Evolutionary conservation across 768 basidiomycete species (phyloP).

Genomic region (Tricholoma flavovirens): DNA sequence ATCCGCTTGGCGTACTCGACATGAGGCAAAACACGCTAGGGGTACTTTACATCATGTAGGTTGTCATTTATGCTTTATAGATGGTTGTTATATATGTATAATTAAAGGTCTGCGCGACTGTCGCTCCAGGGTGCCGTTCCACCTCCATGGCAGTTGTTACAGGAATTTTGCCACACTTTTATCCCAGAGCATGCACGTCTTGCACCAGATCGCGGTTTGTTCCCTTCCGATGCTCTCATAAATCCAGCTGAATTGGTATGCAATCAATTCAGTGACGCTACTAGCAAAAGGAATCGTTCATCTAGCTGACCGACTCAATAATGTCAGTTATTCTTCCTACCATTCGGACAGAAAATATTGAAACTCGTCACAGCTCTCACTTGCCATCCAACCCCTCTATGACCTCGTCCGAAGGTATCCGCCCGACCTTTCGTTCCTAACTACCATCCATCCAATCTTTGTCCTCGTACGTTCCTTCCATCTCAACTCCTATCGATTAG

Average conservation of each 20-base stretch:
- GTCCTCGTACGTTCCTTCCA: constrained; percentile 42
- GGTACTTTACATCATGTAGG: constrained; percentile 70
- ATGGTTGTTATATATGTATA: not conserved
- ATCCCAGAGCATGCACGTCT: constrained; percentile 55
- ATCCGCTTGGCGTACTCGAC: constrained; percentile 60
- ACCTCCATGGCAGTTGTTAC: constrained; percentile 38
- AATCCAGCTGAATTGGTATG: not conserved
- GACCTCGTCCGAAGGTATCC: constrained; percentile 60
- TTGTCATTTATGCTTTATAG: not conserved
- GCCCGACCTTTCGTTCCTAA: constrained; percentile 51
- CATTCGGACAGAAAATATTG: not conserved
- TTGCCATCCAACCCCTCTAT: constrained; percentile 53
- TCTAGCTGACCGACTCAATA: constrained; percentile 40
- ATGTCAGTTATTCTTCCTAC: constrained; percentile 35
- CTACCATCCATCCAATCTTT: constrained; percentile 66
- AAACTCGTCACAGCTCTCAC: constrained; percentile 21
- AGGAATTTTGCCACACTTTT: constrained; percentile 59
- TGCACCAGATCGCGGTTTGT: constrained; percentile 63
- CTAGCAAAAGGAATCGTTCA: constrained; percentile 61
- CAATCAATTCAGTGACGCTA: constrained; percentile 43
- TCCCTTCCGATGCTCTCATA: not conserved
- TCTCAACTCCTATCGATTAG: not conserved
- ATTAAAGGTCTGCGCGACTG: constrained; percentile 56
- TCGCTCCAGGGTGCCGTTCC: constrained; percentile 31
- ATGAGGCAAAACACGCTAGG: constrained; percentile 54